Conservation (phyloP, 305 asterid species). For the Solanum chacoense region DNA sequence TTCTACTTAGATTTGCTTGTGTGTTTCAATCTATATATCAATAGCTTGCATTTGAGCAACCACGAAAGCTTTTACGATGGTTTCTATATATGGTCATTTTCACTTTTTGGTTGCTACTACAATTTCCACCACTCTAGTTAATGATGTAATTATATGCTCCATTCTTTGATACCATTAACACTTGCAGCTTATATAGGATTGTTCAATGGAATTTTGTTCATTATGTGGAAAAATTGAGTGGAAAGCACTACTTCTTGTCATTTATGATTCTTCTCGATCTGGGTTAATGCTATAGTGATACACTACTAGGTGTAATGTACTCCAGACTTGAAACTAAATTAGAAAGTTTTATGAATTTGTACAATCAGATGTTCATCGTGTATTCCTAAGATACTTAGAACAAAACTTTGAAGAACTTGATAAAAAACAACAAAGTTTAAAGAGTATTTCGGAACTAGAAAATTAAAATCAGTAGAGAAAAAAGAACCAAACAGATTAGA, state of each 20-base stretch:
- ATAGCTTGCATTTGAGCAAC: slow-evolving; percentile 1
- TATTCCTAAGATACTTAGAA: not conserved
- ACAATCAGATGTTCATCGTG: not conserved
- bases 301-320: not conserved
- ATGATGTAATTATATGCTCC: not conserved
- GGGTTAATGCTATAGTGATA: not conserved
- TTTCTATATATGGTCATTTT: slow-evolving; percentile 16
- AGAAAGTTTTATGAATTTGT: not conserved
- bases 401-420: not conserved
- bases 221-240: not conserved
- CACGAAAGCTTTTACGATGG: not conserved
- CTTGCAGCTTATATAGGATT: not conserved
- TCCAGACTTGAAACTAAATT: not conserved
- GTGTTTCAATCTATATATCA: not conserved
- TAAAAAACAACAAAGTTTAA: not conserved
- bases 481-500: not conserved
- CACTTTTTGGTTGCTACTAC: not conserved
- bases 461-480: not conserved
- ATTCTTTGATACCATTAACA: not conserved
- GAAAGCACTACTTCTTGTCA: not conserved
- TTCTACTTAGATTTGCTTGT: slow-evolving; percentile 20
- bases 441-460: not conserved
- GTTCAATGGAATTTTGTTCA: not conserved
- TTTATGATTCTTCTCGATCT: not conserved
- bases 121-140: slow-evolving; percentile 1